phyloP scores from a whole-genome alignment of 1,284 basidiomycete species.

The Trichosporon sp. region DNA sequence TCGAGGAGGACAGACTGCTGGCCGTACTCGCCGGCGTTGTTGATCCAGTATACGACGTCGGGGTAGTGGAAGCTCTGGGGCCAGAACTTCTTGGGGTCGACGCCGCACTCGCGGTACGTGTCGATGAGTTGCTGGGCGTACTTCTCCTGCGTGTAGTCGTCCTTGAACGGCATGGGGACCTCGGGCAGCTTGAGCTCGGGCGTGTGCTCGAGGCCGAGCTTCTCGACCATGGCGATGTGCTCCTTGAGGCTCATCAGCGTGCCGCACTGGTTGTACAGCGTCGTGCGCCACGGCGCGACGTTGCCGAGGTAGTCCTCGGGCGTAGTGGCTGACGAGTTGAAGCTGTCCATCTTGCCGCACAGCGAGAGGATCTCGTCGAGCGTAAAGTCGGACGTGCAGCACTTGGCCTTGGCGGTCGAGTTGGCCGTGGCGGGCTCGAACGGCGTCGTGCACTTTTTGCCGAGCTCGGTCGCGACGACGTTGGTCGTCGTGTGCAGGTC shows the following conservation, averaged over 20 bases:
- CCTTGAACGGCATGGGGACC: constrained; percentile 21
- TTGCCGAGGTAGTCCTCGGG: constrained; percentile 19
- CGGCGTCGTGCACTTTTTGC: constrained; percentile 19
- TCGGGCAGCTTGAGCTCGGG: constrained; percentile 23
- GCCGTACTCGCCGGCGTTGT: constrained; percentile 18
- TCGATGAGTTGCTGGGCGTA: constrained; percentile 22
- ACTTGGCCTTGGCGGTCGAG: constrained; percentile 15
- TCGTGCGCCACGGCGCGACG: constrained; percentile 13
- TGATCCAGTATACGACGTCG: constrained; percentile 22
- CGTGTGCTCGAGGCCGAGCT: constrained; percentile 22
- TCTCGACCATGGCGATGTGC: constrained; percentile 18
- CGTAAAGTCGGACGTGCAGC: constrained; percentile 26
- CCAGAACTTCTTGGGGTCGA: constrained; percentile 17
- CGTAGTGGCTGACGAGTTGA: constrained; percentile 14
- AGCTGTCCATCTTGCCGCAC: constrained; percentile 23
- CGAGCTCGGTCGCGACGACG: constrained; percentile 18
- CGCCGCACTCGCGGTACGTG: constrained; percentile 10
- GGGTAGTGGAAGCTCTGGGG: constrained; percentile 20
- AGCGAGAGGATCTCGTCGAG: constrained; percentile 20
- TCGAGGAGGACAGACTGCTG: constrained; percentile 22
- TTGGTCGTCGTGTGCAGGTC: constrained; percentile 27
- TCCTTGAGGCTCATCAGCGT: constrained; percentile 19
- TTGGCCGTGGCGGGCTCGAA: constrained; percentile 17
- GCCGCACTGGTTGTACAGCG: constrained; percentile 20
- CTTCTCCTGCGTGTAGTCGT: constrained; percentile 21